Evolutionary conservation across 2,329 filamentous ascomycete genomes (phyloP), one percentile per base, ranked within the genome.

Genomic region (Nothopassalora personata): DNA sequence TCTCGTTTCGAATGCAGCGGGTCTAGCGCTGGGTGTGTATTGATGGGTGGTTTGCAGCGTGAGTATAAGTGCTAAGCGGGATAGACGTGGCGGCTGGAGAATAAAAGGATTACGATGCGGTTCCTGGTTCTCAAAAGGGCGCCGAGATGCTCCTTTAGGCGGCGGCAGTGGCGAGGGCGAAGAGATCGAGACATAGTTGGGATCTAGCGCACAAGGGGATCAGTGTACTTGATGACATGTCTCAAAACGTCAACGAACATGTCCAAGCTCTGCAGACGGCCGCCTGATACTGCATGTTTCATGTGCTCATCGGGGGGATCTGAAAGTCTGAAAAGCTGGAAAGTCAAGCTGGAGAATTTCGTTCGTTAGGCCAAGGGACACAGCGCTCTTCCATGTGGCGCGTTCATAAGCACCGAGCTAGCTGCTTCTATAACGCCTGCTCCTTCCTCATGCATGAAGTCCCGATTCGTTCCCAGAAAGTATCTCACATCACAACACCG

Each of bases 401-500:
- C 39, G 13, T 43, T 43, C 39, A 18, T 8, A n/a, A 13, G n/a
- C 39, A 43, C 15, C 39, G 39, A 43, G 39, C 39, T 43, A 43
- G 39, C 39, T n/a, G 39, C 18, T 11, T 45, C 58, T 61, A 54
- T 54, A 66, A 62, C 61, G 61, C 64, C 64, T 50, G 61, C 60
- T 63, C 52, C 55, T 33, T 34, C 60, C 60, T 53, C n/a, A 64
- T 65, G 61, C 64, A 62, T 64, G 39, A 61, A 62, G 53, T 58
- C 43, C 56, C 54, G 54, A 58, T 54, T 59, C 51, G 51, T 56
- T 59, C 53, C 52, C 48, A 30, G 50, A 53, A 61, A 43, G 56
- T 47, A 53, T 54, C 59, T 96, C 90, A 99, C 94, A 99, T 99
- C 79, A 99, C 94, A 77, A 99, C 94, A 87, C 94, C 94, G 65